A percentile compares a stretch with the other conserved stretches of the same genome.
These are phyloP conservation scores for Diaporthe sp. DNA, from an alignment of 2,329 filamentous ascomycete species.

Conservation along the genomic window DNA sequence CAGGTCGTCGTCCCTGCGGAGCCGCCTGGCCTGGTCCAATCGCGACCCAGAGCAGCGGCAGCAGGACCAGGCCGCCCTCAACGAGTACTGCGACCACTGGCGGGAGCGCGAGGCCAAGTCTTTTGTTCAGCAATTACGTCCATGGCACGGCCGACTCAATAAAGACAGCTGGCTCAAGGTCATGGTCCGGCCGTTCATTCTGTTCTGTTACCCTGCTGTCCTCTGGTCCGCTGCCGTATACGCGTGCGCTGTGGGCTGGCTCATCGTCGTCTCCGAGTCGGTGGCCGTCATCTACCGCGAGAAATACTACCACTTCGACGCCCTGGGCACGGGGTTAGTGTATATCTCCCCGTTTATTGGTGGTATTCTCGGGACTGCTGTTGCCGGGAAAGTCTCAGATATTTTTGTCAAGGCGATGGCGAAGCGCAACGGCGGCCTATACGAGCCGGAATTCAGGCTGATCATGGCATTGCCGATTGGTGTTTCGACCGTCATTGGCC, in stretches of 20 bases:
- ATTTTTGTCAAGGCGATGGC: slow-evolving; percentile 87
- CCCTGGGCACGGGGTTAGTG: slow-evolving; percentile 85
- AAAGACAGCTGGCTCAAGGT: slow-evolving; percentile 86
- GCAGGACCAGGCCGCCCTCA: slow-evolving; percentile 53
- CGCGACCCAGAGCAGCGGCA: slow-evolving; percentile 58
- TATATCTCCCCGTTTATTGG: slow-evolving; percentile 94
- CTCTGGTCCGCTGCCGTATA: slow-evolving; percentile 92
- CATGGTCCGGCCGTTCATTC: slow-evolving; percentile 83
- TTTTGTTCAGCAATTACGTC: slow-evolving; percentile 80
- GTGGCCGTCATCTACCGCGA: slow-evolving; percentile 85
- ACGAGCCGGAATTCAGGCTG: slow-evolving; percentile 93
- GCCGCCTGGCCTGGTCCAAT: slow-evolving; percentile 38
- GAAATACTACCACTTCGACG: slow-evolving; percentile 82
- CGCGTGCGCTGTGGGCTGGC: slow-evolving; percentile 90
- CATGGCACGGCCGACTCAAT: slow-evolving; percentile 84
- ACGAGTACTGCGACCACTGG: slow-evolving; percentile 79
- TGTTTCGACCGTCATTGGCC: slow-evolving; percentile 83
- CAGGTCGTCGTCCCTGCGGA: slow-evolving; percentile 36
- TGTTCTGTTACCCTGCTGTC: slow-evolving; percentile 89
- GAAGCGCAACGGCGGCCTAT: slow-evolving; percentile 89
- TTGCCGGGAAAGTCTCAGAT: slow-evolving; percentile 91
- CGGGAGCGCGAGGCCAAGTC: slow-evolving; percentile 77
- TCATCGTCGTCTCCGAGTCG: slow-evolving; percentile 93
- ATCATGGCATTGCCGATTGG: slow-evolving; percentile 88
- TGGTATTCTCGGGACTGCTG: slow-evolving; percentile 89